Evolutionary conservation across 306 rosid species (phyloP), one percentile per base, ranked within the genome.

Genomic region (Nissolia schottii): DNA sequence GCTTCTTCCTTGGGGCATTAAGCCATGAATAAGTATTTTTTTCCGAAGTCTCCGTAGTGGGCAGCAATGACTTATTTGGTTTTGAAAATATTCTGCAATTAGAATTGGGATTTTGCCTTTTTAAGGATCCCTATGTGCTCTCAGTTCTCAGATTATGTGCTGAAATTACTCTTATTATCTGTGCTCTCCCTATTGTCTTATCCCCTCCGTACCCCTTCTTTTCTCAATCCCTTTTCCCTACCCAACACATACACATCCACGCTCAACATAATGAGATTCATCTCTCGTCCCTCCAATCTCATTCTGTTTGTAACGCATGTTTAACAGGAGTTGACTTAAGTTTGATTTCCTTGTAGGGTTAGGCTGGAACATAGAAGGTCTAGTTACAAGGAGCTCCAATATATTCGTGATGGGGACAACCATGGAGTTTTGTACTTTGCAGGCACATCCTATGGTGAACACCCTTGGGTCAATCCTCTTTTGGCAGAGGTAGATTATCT

Each of bases 381-480:
- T 55, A 93, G 98, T 79, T 91, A 91, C 79, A 86, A 78, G 87
- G 96, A 93, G 85, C 94, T 89, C 81, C 97, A 79, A 72, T 87
- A 87, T 82, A 89, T 93, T 57, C 62, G 97, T 57, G 94, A 91
- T 57, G 98, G 98, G 63, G 97, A 93, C 32, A 85, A 87, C 84
- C 83, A 93, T 20, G 98, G 97, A 59, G 92, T 93, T 79, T 53
- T 93, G 79, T 87, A 87, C 84, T 91, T 82, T 76, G 91, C 96
- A 3, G 97, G 97, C 80, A 93, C 98, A 27, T 89, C 94, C 70
- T 93, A 83, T 75, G 97, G 98, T 70, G 84, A 86, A 77, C 96
- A 91, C 80, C 94, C 77, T 51, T 93, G 98, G 98, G 87, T 93
- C 64, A 93, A 93, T 85, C 97, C 98, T 76, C 87, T 93, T 77